Conservation (phyloP, 2,329 filamentous ascomycete genomes). For the Nigrospora osmanthi region DNA sequence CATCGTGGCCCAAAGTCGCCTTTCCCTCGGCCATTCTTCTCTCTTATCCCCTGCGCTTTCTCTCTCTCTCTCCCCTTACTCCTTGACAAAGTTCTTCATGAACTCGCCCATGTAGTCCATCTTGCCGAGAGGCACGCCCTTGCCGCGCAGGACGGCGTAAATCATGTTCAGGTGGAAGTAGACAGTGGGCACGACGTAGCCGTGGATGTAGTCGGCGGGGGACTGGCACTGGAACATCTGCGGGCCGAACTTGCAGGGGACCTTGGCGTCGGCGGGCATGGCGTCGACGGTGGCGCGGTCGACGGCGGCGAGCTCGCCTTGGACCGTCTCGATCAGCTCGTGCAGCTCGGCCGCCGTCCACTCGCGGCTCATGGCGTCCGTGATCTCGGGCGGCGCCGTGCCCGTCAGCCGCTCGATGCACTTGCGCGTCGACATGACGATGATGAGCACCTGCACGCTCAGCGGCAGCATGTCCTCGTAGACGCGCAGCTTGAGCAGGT, state of each 20-base stretch:
- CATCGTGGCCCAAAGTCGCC: too few relatives aligned
- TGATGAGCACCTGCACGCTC: conserved; percentile 26
- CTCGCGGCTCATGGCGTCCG: conserved; percentile 12
- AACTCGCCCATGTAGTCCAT: conserved; percentile 31
- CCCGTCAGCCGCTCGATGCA: conserved; percentile 25
- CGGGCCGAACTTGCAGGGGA: conserved; percentile 22
- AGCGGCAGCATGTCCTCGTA: conserved; percentile 32
- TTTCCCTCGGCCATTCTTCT: too few relatives aligned
- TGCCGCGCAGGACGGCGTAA: conserved; percentile 51
- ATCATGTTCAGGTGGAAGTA: conserved; percentile 53
- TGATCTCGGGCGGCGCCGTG: conserved; percentile 17
- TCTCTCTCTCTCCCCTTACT: too few relatives aligned
- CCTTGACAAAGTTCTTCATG: background rate
- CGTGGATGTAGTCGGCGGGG: conserved; percentile 31
- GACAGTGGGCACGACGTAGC: conserved; percentile 48
- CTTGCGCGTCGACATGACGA: conserved; percentile 18
- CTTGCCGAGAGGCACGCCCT: conserved; percentile 55
- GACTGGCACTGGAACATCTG: conserved; percentile 14
- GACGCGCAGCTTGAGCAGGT: conserved; percentile 21
- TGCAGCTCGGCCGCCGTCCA: conserved; percentile 22
- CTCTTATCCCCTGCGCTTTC: too few relatives aligned
- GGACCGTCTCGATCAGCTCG: conserved; percentile 21
- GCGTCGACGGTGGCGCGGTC: conserved; percentile 16
- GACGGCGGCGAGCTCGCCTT: conserved; percentile 14
- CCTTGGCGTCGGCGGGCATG: conserved; percentile 21